Base-by-base conservation (phyloP, 2,329 filamentous ascomycete genomes). In the Arthrinium puccinioides region DNA sequence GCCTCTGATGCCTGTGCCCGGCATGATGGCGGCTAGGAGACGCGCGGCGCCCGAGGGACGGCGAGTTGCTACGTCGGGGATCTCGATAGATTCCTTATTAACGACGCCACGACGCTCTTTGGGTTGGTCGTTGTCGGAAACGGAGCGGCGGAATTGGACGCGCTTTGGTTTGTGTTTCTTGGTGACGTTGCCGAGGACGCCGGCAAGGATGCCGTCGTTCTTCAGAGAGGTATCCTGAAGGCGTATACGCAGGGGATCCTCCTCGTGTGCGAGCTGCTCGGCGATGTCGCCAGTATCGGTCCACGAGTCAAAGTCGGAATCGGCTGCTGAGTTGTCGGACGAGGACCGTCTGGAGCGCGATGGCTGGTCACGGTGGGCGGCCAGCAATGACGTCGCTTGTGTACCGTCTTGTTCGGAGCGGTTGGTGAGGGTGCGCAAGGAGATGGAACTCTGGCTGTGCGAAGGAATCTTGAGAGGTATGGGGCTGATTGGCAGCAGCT, bases 281-380 rank as follows among this genome's bases (percentile, higher is more conserved):
- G 87, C 87, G 53, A 97, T 78, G 64, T 97, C 92, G 56, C 88
- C 90, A 30, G 90, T 95, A 62, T 96, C 88, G 57, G 86, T 89
- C 88, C 87, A 96, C 52, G 85, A 79, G 41, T 69, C 66, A 61
- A 86, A 85, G 53, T 83, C 78, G 43, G 79, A 84, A 59, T 71
- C 68, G 46, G 75, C 78, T 39, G 70, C 71, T 53, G 72, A 74
- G 54, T 64, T 63, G 48, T 31, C 9, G 24, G 35, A 37, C n/a
- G 59, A 62, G 50, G 56, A 62, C 49, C 69, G 73, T 57, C 59
- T 60, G 50, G 64, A 61, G 55, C 62, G 62, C 53, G 59, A 58
- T 48, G 60, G 56, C 47, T 61, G 59, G 56, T 66, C 61, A 43
- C 55, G 57, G 52, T 64, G 63, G 50, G 61, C 52, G 43, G 59